Evolutionary conservation across 2,329 filamentous ascomycete genomes (phyloP).

Genomic region (Calonectria montana): DNA sequence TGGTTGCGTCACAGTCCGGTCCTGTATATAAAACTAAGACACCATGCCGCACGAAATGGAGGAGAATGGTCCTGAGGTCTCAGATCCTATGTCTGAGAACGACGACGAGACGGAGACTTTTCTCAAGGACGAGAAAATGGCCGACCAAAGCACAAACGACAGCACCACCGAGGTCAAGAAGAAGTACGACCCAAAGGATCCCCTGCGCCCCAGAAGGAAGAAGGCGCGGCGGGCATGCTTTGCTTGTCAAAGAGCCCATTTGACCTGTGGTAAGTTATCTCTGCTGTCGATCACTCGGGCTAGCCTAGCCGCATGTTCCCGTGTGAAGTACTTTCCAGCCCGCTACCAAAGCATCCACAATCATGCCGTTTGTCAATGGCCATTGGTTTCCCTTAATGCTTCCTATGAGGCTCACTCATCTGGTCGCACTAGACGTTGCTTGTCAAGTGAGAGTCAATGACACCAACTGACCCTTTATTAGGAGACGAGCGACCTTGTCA

Average conservation of each 20-base stretch:
- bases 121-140: constrained; percentile 61
- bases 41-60: constrained; percentile 68
- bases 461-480: constrained; percentile 52
- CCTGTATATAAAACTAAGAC: constrained; percentile 62
- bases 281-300: constrained; percentile 8
- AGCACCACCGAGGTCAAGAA: constrained; percentile 69
- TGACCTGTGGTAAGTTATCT: constrained; percentile 90
- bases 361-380: not conserved
- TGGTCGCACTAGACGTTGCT: constrained; percentile 11
- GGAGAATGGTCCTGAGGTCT: constrained; percentile 65
- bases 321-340: constrained; percentile 26
- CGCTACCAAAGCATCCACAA: not conserved
- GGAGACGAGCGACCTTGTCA: constrained; percentile 96
- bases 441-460: constrained; percentile 9
- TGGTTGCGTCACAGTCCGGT: constrained; percentile 30
- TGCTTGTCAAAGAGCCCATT: constrained; percentile 95
- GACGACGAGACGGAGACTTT: constrained; percentile 64
- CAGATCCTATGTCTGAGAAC: constrained; percentile 70
- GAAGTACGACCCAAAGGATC: constrained; percentile 87
- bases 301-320: not conserved
- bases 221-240: constrained; percentile 96
- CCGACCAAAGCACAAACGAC: constrained; percentile 58
- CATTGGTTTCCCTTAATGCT: not conserved
- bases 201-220: constrained; percentile 88
- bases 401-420: not conserved